phyloP scores from a whole-genome alignment of 306 rosid genomes.

The Dalbergia cultrata region DNA sequence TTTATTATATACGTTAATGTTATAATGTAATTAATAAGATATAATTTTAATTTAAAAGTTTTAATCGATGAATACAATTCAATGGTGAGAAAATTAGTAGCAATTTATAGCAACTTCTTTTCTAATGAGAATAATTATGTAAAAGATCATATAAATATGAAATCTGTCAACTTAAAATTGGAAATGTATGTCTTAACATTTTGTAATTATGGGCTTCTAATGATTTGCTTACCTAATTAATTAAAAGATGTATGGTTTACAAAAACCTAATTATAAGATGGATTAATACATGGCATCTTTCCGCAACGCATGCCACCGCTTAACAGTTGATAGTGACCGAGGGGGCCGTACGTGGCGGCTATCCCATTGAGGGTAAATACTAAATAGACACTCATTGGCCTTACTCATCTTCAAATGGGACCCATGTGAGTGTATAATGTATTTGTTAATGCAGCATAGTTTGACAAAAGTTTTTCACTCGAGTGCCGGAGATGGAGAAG shows the following conservation, averaged over 20 bases:
- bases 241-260: neutral
- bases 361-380: neutral
- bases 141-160: too few relatives aligned
- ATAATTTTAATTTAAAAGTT: too few relatives aligned
- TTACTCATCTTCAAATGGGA: neutral
- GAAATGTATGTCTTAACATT: neutral
- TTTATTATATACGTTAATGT: too few relatives aligned
- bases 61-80: neutral
- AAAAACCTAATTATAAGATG: neutral
- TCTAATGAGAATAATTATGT: too few relatives aligned
- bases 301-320: neutral
- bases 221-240: neutral
- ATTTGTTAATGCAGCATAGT: neutral
- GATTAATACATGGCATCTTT: conserved; percentile 20
- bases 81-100: neutral
- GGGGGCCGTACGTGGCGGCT: neutral
- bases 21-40: too few relatives aligned
- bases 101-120: too few relatives aligned
- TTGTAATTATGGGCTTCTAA: neutral
- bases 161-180: too few relatives aligned
- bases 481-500: neutral
- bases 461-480: neutral
- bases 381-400: neutral
- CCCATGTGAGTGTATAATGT: neutral
- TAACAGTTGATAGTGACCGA: conserved; percentile 22